These are phyloP conservation scores for Viola pubescens DNA, from an alignment of 441 rosid genomes.

Conservation along the genomic window DNA sequence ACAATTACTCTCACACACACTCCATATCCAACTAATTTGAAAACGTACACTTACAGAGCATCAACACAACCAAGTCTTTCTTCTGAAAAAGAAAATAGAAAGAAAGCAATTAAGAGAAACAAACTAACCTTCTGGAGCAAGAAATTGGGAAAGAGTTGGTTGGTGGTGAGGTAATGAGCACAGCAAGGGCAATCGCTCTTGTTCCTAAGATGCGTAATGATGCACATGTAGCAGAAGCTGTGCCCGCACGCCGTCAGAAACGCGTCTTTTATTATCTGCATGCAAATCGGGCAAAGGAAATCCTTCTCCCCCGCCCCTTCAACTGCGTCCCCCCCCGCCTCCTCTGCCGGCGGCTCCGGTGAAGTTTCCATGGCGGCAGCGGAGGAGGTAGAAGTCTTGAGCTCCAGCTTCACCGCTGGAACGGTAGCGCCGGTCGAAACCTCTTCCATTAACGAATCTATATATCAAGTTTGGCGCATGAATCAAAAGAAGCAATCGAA, in stretches of 20 bases:
- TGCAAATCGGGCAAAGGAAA: slow-evolving; percentile 87
- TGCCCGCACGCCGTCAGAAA: slow-evolving; percentile 92
- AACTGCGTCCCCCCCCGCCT: slow-evolving; percentile 24
- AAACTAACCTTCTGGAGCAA: slow-evolving; percentile 74
- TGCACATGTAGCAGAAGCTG: slow-evolving; percentile 95
- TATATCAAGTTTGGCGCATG: not conserved
- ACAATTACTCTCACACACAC: slow-evolving; percentile 4
- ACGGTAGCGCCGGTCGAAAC: slow-evolving; percentile 66
- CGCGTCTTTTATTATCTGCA: slow-evolving; percentile 93
- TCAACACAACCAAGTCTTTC: not conserved
- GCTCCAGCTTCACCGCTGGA: slow-evolving; percentile 70
- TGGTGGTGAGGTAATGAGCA: slow-evolving; percentile 63
- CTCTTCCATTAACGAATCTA: slow-evolving; percentile 39
- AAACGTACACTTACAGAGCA: too few relatives aligned
- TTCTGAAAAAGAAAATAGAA: not conserved
- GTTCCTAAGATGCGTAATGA: slow-evolving; percentile 81
- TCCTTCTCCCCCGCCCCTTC: slow-evolving; percentile 63
- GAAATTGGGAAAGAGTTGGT: slow-evolving; percentile 83
- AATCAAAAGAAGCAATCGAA: not conserved
- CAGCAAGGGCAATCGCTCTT: slow-evolving; percentile 98
- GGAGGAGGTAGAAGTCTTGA: slow-evolving; percentile 25
- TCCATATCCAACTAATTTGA: too few relatives aligned
- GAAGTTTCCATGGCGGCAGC: slow-evolving; percentile 16
- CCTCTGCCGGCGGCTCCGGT: slow-evolving; percentile 22
- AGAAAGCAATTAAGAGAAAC: not conserved